Conservation (phyloP, 305 asterid genomes). For the Ajuga reptans region DNA sequence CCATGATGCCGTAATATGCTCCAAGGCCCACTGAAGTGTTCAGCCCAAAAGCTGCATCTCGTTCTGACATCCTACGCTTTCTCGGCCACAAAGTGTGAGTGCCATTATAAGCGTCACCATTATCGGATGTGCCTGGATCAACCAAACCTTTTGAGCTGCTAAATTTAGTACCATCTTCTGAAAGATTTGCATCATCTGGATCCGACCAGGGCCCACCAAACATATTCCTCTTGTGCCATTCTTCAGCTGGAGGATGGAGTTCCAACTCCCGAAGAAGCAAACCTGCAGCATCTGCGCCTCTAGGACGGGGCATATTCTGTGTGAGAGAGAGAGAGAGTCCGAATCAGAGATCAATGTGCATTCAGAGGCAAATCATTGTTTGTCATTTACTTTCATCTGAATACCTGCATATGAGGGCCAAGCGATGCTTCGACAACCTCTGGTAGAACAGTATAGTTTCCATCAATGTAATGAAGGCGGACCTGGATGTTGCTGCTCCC, state of each 20-base stretch:
- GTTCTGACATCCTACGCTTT: slow-evolving; percentile 93
- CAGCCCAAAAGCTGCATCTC: slow-evolving; percentile 96
- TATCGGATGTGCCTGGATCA: slow-evolving; percentile 47
- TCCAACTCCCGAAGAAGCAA: slow-evolving; percentile 90
- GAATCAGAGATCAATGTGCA: background rate
- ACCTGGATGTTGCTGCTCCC: slow-evolving; percentile 86
- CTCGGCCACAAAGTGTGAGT: slow-evolving; percentile 91
- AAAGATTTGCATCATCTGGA: slow-evolving; percentile 46
- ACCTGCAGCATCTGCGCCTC: slow-evolving; percentile 99
- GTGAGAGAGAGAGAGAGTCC: background rate
- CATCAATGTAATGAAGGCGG: slow-evolving; percentile 91
- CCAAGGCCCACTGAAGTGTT: slow-evolving; percentile 94
- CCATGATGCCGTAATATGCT: slow-evolving; percentile 96
- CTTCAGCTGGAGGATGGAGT: slow-evolving; percentile 98
- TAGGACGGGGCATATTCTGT: slow-evolving; percentile 97
- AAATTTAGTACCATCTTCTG: slow-evolving; percentile 43
- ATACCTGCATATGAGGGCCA: slow-evolving; percentile 99
- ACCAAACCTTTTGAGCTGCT: slow-evolving; percentile 46
- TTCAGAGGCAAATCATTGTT: background rate
- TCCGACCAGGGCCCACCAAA: slow-evolving; percentile 97
- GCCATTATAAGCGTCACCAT: slow-evolving; percentile 45
- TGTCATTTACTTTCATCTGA: slow-evolving; percentile 9
- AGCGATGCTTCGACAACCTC: slow-evolving; percentile 99
- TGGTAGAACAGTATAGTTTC: slow-evolving; percentile 85
- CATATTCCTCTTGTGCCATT: slow-evolving; percentile 97